These are phyloP conservation scores for Adenanthera pavonina DNA, from an alignment of 306 rosid species.

Conservation along the genomic window DNA sequence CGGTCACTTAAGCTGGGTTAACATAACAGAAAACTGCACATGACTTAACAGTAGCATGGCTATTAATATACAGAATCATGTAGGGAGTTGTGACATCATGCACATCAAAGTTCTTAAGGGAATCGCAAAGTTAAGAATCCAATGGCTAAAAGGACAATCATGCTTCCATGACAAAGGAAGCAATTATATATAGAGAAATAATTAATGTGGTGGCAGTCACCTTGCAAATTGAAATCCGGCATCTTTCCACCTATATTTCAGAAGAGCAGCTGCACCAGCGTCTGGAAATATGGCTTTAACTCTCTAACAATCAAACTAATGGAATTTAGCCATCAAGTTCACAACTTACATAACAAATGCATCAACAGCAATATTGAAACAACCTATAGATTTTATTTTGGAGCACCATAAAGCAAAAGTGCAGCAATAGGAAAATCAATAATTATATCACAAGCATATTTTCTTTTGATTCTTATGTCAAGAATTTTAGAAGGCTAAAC, in stretches of 20 bases:
- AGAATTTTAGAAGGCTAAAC: conserved; percentile 30
- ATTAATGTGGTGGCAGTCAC: conserved; percentile 47
- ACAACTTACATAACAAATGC: conserved; percentile 8
- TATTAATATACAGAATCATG: neutral
- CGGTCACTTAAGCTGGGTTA: conserved; percentile 86
- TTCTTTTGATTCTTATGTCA: conserved; percentile 19
- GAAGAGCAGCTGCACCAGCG: conserved; percentile 98
- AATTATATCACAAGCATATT: conserved; percentile 31
- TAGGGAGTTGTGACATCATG: conserved; percentile 20
- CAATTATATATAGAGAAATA: conserved; percentile 18
- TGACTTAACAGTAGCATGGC: conserved; percentile 22
- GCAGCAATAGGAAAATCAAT: neutral
- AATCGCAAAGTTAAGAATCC: conserved; percentile 33
- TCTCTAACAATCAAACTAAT: conserved; percentile 62
- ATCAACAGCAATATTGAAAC: conserved; percentile 21
- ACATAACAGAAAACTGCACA: conserved; percentile 23
- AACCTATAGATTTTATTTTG: conserved; percentile 6
- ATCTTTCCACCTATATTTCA: conserved; percentile 82
- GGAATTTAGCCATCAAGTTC: conserved; percentile 40
- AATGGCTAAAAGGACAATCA: conserved; percentile 8
- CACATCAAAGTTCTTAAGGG: conserved; percentile 30
- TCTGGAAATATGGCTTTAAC: conserved; percentile 95
- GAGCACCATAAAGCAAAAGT: conserved; percentile 2
- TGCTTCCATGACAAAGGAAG: conserved; percentile 21
- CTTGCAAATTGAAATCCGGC: conserved; percentile 85